Evolutionary conservation across 495 filamentous ascomycete genomes (phyloP), one percentile per base, ranked within the genome.

Genomic region (Aspergillus avenaceus): DNA sequence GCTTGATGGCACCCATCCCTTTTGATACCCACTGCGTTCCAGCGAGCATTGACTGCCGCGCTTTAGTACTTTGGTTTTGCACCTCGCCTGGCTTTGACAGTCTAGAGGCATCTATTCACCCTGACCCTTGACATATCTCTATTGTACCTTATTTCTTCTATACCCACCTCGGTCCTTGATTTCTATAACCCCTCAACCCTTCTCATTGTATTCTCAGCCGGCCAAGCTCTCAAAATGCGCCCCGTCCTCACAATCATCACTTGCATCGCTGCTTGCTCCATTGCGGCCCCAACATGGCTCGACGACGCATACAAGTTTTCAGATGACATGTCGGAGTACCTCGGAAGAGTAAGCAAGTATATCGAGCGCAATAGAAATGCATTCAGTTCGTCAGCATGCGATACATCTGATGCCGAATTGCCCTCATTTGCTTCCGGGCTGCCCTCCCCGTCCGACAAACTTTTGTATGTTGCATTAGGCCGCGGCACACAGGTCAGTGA

Each of bases 391-490:
- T 37, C 63, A 5, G 42, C 56, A n/a, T 78, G 75, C 54, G 64
- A 74, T 41, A 22, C 60, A 19, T 70, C 72, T 13, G 65, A 62
- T 26, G 70, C 73, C 21, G 31, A 59, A 3, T 55, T 77, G 42
- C 74, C 76, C 4, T 51, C 63, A 8, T 66, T 59, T 50, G 64
- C 69, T 13, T 72, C 65, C 1, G 67, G 73, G 34, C 75, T 93
- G 6, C 81, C 84, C 7, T 47, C 76, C 31, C 80, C 82, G 14
- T 52, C 73, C 8, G 85, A 82, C 44, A 67, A 46, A 1, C 72
- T 90, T 24, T 80, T 78, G 62, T 88, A 93, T 61, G 84, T 96
- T 25, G 89, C 84, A 58, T 73, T 97, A 42, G 92, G 92, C 59
- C 85, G 88, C 27, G 92, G 92, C 29, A 91, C 84, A 9, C 76